phyloP scores from a whole-genome alignment of 2,329 filamentous ascomycete genomes.

The Botrytis squamosa region DNA sequence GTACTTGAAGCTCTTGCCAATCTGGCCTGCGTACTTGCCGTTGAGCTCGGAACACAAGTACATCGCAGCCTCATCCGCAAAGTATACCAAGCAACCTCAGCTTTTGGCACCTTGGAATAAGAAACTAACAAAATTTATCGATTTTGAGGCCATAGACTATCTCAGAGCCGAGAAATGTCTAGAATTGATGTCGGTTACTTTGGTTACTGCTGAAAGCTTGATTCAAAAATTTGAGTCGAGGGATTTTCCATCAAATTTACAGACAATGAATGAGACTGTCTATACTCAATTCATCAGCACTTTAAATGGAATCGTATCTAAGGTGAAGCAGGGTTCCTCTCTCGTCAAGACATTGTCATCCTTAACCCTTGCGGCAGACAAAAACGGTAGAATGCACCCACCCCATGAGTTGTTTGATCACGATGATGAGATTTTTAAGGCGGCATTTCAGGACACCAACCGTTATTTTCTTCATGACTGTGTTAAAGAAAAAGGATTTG shows the following conservation, averaged over 20 bases:
- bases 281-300: background rate
- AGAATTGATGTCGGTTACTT: background rate
- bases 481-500: constrained; percentile 21
- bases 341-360: background rate
- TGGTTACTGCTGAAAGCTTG: background rate
- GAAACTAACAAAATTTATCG: constrained; percentile 27
- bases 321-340: background rate
- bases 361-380: constrained; percentile 30
- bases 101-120: constrained; percentile 33
- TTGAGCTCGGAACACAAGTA: background rate
- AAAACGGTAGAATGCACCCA: constrained; percentile 24
- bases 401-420: constrained; percentile 33
- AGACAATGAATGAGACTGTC: background rate
- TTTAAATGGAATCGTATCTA: background rate
- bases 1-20: constrained; percentile 18
- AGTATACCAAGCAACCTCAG: constrained; percentile 23
- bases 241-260: constrained; percentile 22
- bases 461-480: constrained; percentile 32
- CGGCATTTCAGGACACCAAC: constrained; percentile 32
- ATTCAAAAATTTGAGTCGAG: constrained; percentile 26
- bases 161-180: background rate
- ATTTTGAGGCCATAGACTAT: constrained; percentile 1
- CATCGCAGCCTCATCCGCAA: constrained; percentile 25
- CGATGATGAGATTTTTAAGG: constrained; percentile 30
- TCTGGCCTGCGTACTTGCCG: constrained; percentile 25